These are phyloP conservation scores for Earliella scabrosa DNA, from an alignment of 1,284 basidiomycete species.

Conservation along the genomic window DNA sequence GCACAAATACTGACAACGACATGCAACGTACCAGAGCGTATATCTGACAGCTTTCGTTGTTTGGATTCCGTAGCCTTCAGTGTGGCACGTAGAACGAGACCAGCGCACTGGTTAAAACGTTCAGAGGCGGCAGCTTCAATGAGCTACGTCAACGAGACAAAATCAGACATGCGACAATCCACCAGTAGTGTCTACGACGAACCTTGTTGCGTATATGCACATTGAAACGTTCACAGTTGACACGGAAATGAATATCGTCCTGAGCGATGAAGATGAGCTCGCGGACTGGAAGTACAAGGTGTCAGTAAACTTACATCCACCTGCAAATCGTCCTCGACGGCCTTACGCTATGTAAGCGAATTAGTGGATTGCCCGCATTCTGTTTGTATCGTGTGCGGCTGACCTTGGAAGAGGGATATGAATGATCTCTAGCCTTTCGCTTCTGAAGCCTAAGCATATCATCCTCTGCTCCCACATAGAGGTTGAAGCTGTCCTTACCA, in stretches of 20 bases:
- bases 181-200: constrained; percentile 22
- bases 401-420: constrained; percentile 56
- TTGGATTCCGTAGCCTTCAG: constrained; percentile 72
- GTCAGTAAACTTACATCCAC: constrained; percentile 62
- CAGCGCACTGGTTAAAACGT: constrained; percentile 78
- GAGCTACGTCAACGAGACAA: constrained; percentile 57
- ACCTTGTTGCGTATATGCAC: constrained; percentile 89
- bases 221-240: constrained; percentile 90
- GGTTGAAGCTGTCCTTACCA: constrained; percentile 51
- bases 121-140: constrained; percentile 77
- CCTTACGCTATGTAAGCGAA: constrained; percentile 53
- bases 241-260: constrained; percentile 78
- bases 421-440: constrained; percentile 57
- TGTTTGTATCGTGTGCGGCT: no score
- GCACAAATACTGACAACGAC: background rate
- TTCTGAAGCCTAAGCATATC: constrained; percentile 48
- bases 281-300: background rate
- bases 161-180: background rate
- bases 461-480: constrained; percentile 10
- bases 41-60: constrained; percentile 64
- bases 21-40: constrained; percentile 59
- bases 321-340: constrained; percentile 52
- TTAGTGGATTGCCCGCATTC: no score
- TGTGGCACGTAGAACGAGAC: constrained; percentile 70
- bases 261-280: constrained; percentile 34